Evolutionary conservation across 1,284 basidiomycete species (phyloP), one percentile per base, ranked within the genome.

Genomic region (Albatrellus sp.): DNA sequence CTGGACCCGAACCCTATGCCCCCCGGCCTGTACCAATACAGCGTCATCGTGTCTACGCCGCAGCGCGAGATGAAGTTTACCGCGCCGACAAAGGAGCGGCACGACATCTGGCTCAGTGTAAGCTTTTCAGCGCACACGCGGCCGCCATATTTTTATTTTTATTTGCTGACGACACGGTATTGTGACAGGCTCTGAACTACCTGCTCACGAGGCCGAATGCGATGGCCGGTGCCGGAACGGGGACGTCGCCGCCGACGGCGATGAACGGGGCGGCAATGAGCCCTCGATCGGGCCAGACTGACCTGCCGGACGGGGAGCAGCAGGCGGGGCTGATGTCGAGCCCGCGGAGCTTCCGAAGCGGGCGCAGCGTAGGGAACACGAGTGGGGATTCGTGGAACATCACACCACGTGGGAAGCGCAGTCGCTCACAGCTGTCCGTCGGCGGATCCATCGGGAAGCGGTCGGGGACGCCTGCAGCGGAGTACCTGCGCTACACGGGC

Each of bases 41-140:
- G 89, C 53, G 85, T 99, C 39, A 72, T 99, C 31, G 82, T 99
- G 48, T 82, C 88, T 19, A 98, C 93, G 0, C 85, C 89, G 4
- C 84, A 91, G 50, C 75, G 94, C 47, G 96, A 98, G 64, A 93
- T 98, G 77, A 96, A 97, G 69, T 82, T 99, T 58, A 98, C 93
- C 12, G 92, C 93, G 3, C 84, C 87, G 0, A 91, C 83, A 14
- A 87, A 88, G 60, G 94, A 97, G 55, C 73, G 92, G 42, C 96
- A 99, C 61, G 92, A 98, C 52, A 87, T 97, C 46, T 99, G 96
- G 96, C 70, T 91, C 46, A 87, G 82, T 59, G 89, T 87, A 58
- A 51, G 77, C 64, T 24, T 45, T 4, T 30, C 5, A 29, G n/a
- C n/a, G n/a, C n/a, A n/a, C n/a, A n/a, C n/a, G n/a, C n/a, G n/a